Conservation (phyloP, 2,329 filamentous ascomycete species). For the Colletotrichum musicola region DNA sequence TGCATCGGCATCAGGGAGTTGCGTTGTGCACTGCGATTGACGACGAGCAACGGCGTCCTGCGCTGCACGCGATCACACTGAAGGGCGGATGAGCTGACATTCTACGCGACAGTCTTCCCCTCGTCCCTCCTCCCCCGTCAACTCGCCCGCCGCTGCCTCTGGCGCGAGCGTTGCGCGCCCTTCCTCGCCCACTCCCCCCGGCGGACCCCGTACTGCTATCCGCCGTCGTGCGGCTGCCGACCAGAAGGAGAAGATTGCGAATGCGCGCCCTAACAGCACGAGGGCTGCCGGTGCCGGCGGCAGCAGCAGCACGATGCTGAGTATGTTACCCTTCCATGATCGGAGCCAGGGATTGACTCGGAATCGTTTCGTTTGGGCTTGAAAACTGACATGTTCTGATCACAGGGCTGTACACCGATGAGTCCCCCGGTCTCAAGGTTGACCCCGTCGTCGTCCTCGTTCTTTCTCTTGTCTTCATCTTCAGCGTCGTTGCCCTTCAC, state of each 20-base stretch:
- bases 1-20: background rate
- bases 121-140: conserved; percentile 70
- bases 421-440: conserved; percentile 96
- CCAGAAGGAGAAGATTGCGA: conserved; percentile 96
- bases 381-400: background rate
- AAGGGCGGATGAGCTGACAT: conserved; percentile 6
- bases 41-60: background rate
- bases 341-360: background rate
- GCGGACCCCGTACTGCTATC: conserved; percentile 95
- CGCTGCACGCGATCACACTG: background rate
- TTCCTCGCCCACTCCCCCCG: conserved; percentile 89
- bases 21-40: background rate
- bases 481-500: conserved; percentile 96
- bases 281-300: conserved; percentile 94
- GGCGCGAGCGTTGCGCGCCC: conserved; percentile 81
- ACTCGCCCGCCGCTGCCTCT: conserved; percentile 67
- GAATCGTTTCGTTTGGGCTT: background rate
- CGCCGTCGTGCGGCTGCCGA: conserved; percentile 95
- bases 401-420: conserved; percentile 93
- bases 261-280: conserved; percentile 92
- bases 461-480: conserved; percentile 97
- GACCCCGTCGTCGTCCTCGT: conserved; percentile 98
- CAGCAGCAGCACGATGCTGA: conserved; percentile 98
- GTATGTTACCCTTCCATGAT: conserved; percentile 65
- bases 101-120: conserved; percentile 64